Base-by-base conservation (phyloP, 768 basidiomycete species). In the Leccinum barrowsii region DNA sequence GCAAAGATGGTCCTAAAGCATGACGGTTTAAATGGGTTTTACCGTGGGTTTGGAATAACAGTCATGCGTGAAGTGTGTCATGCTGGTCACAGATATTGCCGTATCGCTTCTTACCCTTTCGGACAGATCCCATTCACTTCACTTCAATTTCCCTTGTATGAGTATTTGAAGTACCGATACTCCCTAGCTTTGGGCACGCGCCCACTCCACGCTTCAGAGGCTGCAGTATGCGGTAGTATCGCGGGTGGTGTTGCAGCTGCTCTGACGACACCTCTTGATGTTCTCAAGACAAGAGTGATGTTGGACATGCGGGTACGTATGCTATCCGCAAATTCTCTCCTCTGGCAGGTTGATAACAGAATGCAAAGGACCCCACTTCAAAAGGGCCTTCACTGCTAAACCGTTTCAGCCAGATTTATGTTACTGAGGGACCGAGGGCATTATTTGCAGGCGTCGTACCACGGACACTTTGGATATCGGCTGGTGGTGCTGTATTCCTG, bases 211-310 rank as follows among this genome's bases (percentile, higher is more conserved):
- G 84, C 85, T 3, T 81, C 86, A 59, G 88, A 92, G 73, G 89
- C 92, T 52, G 95, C 94, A 0, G 61, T 87, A 4, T 98, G 96
- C 65, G 97, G 96, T 3, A 91, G 89, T 67, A 77, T 96, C 49
- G 90, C 97, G 0, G 97, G 97, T 7, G 96, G 90, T 0, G 76
- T 91, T 26, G 94, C 94, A 5, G 96, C 94, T 1, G 91, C 88
- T 0, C 63, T 89, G 35, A 98, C 97, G 2, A 98, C 97, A 0
- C 97, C 97, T 1, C 77, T 99, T 30, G 97, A 99, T 67, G 97
- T 98, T 2, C 80, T 97, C 34, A 99, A 99, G 72, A 99, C 97
- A 1, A 83, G 97, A 17, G 89, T 97, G 47, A 99, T 99, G 97
- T 81, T 98, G 7, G 94, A 96, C 66, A 78, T 90, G 54, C 80